Evolutionary conservation across 257 asterid genomes (phyloP).

Genomic region (Perilla frutescens): DNA sequence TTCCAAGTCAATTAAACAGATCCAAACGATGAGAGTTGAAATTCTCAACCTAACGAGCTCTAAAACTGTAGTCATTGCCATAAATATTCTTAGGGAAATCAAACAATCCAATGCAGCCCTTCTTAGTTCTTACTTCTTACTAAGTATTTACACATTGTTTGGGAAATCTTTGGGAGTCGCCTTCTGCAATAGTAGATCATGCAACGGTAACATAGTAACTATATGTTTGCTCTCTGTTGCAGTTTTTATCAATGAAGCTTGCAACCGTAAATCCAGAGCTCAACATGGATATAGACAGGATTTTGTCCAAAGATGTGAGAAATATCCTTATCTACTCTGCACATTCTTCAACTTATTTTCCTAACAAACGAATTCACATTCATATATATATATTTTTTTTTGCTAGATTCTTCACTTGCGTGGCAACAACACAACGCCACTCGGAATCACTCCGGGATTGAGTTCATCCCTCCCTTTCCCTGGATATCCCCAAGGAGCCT

Average conservation of each 20-base stretch:
- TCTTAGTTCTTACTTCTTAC: neutral
- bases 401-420: conserved; percentile 70
- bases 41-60: neutral
- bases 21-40: too few species aligned
- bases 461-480: conserved; percentile 59
- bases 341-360: neutral
- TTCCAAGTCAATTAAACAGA: too few species aligned
- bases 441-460: conserved; percentile 57
- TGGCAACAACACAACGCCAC: conserved; percentile 49
- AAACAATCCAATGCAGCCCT: neutral
- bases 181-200: neutral
- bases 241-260: conserved; percentile 93
- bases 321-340: neutral
- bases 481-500: conserved; percentile 59
- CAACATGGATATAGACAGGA: conserved; percentile 66
- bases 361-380: conserved; percentile 13
- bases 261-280: conserved; percentile 85
- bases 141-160: neutral
- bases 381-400: too few species aligned
- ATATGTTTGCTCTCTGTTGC: conserved; percentile 37
- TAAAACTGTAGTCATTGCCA: neutral
- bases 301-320: conserved; percentile 80
- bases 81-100: neutral
- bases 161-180: neutral
- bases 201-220: neutral